Evolutionary conservation across 345 rosid species (phyloP).

Genomic region (Eucalyptus cloeziana): DNA sequence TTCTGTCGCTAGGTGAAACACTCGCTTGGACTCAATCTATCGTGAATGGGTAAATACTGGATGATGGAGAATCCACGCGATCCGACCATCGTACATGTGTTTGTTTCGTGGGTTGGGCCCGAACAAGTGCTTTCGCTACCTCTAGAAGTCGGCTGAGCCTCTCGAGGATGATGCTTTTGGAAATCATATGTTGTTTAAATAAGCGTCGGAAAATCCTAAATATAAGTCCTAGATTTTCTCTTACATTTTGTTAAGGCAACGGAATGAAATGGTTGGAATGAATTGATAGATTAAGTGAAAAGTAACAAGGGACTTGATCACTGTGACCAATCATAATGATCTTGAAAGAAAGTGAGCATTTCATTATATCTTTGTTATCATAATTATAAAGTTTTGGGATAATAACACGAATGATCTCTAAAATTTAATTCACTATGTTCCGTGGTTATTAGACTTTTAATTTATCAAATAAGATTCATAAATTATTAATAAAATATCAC

Average conservation of each 20-base stretch:
- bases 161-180: background rate
- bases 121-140: background rate
- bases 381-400: background rate
- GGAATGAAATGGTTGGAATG: background rate
- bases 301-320: background rate
- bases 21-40: background rate
- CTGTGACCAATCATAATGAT: background rate
- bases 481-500: no score
- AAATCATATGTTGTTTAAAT: background rate
- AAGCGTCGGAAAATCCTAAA: background rate
- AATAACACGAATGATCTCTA: accelerated
- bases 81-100: background rate
- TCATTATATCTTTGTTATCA: background rate
- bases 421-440: background rate
- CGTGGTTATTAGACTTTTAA: background rate
- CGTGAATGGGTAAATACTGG: background rate
- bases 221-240: background rate
- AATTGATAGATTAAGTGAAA: background rate
- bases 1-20: background rate
- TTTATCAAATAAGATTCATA: background rate
- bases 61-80: background rate
- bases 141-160: background rate
- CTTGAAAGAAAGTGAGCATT: background rate
- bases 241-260: background rate
- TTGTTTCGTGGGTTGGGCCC: background rate